A percentile compares a stretch with the other conserved stretches of the same genome.
These are phyloP conservation scores for Athelia sp. DNA, from an alignment of 1,284 basidiomycete species.

Conservation along the genomic window DNA sequence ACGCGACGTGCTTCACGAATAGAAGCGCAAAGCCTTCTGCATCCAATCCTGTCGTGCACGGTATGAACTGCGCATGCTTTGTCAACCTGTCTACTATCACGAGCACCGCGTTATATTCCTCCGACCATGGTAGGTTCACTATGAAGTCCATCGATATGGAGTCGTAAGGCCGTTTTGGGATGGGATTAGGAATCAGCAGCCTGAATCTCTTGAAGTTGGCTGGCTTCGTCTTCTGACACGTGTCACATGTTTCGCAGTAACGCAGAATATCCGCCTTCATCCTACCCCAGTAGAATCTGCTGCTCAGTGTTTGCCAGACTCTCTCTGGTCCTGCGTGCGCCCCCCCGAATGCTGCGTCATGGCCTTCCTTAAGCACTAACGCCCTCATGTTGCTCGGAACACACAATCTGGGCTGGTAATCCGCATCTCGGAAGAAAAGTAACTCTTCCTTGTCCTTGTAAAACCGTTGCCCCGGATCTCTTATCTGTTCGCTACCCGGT, in stretches of 20 bases:
- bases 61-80: slow-evolving; percentile 32
- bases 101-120: slow-evolving; percentile 29
- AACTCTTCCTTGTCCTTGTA: slow-evolving; percentile 11
- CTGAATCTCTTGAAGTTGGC: slow-evolving; percentile 23
- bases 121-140: slow-evolving; percentile 30
- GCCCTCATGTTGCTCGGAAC: slow-evolving; percentile 8
- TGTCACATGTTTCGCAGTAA: slow-evolving; percentile 26
- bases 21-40: slow-evolving; percentile 11
- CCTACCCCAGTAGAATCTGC: slow-evolving; percentile 27
- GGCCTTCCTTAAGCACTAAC: slow-evolving; percentile 7
- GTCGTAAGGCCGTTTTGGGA: slow-evolving; percentile 33
- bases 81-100: slow-evolving; percentile 33
- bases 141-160: slow-evolving; percentile 42
- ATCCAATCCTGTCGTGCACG: slow-evolving; percentile 11
- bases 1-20: slow-evolving; percentile 14
- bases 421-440: slow-evolving; percentile 17
- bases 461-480: slow-evolving; percentile 8
- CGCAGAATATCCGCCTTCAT: slow-evolving; percentile 21
- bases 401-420: slow-evolving; percentile 14
- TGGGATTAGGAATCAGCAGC: slow-evolving; percentile 28
- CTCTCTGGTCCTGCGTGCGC: slow-evolving; percentile 8
- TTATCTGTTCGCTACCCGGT: neutral
- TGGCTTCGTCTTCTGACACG: slow-evolving; percentile 34
- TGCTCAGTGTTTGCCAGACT: slow-evolving; percentile 11
- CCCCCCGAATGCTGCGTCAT: slow-evolving; percentile 7